Conservation (phyloP, 495 filamentous ascomycete genomes). For the Clavariopsis aquatica region DNA sequence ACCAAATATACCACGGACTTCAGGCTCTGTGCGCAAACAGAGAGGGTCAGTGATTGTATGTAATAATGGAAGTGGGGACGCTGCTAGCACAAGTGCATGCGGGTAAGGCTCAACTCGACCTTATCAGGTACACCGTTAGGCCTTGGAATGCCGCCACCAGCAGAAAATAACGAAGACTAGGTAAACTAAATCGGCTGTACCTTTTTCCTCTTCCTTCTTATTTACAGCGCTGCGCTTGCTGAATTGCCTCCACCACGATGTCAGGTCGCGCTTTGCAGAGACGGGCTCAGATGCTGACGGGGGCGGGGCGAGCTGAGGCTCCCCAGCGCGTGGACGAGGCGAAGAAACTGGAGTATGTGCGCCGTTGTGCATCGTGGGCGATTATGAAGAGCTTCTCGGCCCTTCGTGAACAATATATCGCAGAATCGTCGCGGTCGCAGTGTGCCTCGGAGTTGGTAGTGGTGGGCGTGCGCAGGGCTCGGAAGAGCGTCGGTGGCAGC, state of each 20-base stretch:
- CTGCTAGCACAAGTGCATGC: constrained; percentile 2
- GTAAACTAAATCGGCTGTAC: constrained; percentile 46
- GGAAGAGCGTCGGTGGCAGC: constrained; percentile 29
- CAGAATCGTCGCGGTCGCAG: constrained; percentile 7
- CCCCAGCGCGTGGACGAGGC: constrained; percentile 31
- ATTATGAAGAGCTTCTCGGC: constrained; percentile 11
- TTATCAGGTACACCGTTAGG: constrained; percentile 15
- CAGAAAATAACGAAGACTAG: not conserved
- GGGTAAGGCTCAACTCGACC: constrained; percentile 8
- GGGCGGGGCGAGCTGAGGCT: constrained; percentile 38
- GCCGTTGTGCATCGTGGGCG: constrained; percentile 34
- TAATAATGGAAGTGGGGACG: constrained; percentile 8
- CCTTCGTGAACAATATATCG: constrained; percentile 11
- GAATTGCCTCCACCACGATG: constrained; percentile 92
- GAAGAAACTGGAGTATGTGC: constrained; percentile 21
- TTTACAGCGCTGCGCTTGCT: constrained; percentile 58
- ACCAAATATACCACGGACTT: constrained; percentile 75
- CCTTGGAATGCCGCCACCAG: not conserved
- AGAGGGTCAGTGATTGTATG: constrained; percentile 15
- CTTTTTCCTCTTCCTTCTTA: constrained; percentile 76
- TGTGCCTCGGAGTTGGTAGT: not conserved
- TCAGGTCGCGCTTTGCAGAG: constrained; percentile 75
- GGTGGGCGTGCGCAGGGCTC: constrained; percentile 6
- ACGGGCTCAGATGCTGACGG: constrained; percentile 42
- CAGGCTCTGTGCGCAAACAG: constrained; percentile 28